Percentiles rank a stretch among this genome's conserved stretches.
These are phyloP conservation scores for Tranzscheliella williamsii DNA, from an alignment of 1,284 basidiomycete genomes.

Conservation along the genomic window DNA sequence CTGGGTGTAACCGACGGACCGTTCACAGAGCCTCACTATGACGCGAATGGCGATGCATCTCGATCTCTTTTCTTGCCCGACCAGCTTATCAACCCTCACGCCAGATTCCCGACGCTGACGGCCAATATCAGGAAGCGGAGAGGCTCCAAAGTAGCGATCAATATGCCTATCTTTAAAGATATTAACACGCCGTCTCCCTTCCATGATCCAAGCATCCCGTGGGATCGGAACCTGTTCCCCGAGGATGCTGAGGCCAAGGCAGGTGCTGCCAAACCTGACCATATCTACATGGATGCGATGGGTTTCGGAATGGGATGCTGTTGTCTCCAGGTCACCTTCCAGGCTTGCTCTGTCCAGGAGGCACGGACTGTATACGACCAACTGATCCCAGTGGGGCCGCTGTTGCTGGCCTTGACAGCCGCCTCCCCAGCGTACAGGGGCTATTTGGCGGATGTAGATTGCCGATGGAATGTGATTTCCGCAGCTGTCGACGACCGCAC, in stretches of 20 bases:
- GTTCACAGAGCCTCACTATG: constrained; percentile 88
- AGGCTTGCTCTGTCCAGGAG: constrained; percentile 88
- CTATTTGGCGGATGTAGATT: constrained; percentile 93
- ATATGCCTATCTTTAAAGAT: constrained; percentile 91
- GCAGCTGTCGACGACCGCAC: constrained; percentile 96
- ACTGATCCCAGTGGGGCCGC: constrained; percentile 87
- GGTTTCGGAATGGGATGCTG: constrained; percentile 99
- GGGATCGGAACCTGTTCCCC: constrained; percentile 75
- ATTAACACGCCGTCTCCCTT: constrained; percentile 83
- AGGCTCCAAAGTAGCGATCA: constrained; percentile 92
- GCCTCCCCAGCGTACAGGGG: constrained; percentile 93
- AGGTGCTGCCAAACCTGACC: constrained; percentile 82
- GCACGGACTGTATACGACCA: constrained; percentile 92
- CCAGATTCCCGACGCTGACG: constrained; percentile 94
- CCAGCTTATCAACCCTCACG: constrained; percentile 94
- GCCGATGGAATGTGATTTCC: constrained; percentile 97
- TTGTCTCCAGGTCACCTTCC: constrained; percentile 96
- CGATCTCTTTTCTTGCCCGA: constrained; percentile 93
- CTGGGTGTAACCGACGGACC: constrained; percentile 76
- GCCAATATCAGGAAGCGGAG: constrained; percentile 89
- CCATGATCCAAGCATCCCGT: constrained; percentile 84
- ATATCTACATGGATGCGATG: constrained; percentile 99
- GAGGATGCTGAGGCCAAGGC: constrained; percentile 83
- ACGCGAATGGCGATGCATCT: constrained; percentile 77
- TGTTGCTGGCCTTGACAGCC: constrained; percentile 93